Percentiles rank a stretch among this genome's conserved stretches.
phyloP scores from a whole-genome alignment of 352 stramenopile species.

The Pythium pyrilobum region DNA sequence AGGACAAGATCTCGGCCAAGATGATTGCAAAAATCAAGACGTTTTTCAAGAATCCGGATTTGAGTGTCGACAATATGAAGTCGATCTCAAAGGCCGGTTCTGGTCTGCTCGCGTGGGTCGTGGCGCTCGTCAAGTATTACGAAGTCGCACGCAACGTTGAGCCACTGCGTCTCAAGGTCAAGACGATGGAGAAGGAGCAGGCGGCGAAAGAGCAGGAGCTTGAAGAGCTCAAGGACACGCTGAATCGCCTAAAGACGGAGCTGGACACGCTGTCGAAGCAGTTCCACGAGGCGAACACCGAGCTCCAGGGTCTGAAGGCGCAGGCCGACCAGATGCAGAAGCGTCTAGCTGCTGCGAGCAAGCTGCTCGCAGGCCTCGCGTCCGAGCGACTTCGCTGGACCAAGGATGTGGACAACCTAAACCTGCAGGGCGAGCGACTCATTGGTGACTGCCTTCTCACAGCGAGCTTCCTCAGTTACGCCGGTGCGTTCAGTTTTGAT shows the following conservation, averaged over 20 bases:
- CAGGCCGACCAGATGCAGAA: conserved; percentile 96
- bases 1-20: conserved; percentile 94
- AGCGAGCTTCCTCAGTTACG: conserved; percentile 88
- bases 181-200: conserved; percentile 92
- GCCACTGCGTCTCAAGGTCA: conserved; percentile 88
- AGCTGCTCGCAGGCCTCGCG: conserved; percentile 89
- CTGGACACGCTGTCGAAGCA: conserved; percentile 89
- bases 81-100: conserved; percentile 90
- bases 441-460: conserved; percentile 90
- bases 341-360: conserved; percentile 87
- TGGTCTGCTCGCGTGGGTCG: conserved; percentile 91
- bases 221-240: conserved; percentile 76
- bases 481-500: conserved; percentile 89
- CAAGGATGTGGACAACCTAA: conserved; percentile 86
- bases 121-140: conserved; percentile 95
- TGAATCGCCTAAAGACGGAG: conserved; percentile 80
- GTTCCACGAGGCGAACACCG: conserved; percentile 88
- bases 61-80: conserved; percentile 95
- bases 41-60: conserved; percentile 91
- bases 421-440: conserved; percentile 79
- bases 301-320: conserved; percentile 89
- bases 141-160: conserved; percentile 95
- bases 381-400: conserved; percentile 92
- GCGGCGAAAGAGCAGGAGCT: conserved; percentile 87
- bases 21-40: conserved; percentile 95